Base-by-base conservation (phyloP, 1,284 basidiomycete species). In the Lentinus polychrous region DNA sequence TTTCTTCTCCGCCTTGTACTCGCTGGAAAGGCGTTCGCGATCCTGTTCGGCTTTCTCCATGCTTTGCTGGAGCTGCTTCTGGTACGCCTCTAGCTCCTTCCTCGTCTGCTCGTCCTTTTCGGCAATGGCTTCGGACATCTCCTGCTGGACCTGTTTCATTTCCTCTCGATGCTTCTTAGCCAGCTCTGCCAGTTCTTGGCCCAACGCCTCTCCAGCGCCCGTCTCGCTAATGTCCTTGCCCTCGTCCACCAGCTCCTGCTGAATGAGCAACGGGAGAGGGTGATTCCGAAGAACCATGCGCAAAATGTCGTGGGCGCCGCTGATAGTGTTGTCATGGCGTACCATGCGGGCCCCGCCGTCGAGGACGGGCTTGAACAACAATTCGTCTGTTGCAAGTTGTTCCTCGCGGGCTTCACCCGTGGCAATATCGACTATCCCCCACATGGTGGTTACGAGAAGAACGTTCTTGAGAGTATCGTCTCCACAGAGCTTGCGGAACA, bases 401-500 rank as follows among this genome's bases (percentile, higher is more conserved):
- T 47, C 36, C 48, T 57, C 57, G n/a, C 56, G 51, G 4, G 50
- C 55, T 8, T 31, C 37, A 23, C 52, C 56, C 3, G 43, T 34
- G 18, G 34, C 47, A 2, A 53, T 57, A 40, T 65, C 61, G 35
- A 73, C 65, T 48, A 66, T 64, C 22, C 66, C 66, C 76, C 76
- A 79, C 73, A 75, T 76, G 48, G 67, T 78, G 43, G 75, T 79
- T 23, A 72, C 69, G 51, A 79, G 68, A 15, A 75, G 59, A 31
- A 79, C 75, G 52, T 73, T 76, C 36, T 66, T 61, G 46, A 79
- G 65, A 1, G 72, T 66, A 12, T 53, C 62, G 18, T 76, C 73
- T 8, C 77, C 78, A 53, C 78, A 79, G 8, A 79, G 63, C 48
- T 71, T 68, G 39, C 72, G 64, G 59, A 79, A 76, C 59, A 77